These are phyloP conservation scores for Pseudogymnoascus sp. DNA, from an alignment of 2,329 filamentous ascomycete genomes.

Conservation along the genomic window DNA sequence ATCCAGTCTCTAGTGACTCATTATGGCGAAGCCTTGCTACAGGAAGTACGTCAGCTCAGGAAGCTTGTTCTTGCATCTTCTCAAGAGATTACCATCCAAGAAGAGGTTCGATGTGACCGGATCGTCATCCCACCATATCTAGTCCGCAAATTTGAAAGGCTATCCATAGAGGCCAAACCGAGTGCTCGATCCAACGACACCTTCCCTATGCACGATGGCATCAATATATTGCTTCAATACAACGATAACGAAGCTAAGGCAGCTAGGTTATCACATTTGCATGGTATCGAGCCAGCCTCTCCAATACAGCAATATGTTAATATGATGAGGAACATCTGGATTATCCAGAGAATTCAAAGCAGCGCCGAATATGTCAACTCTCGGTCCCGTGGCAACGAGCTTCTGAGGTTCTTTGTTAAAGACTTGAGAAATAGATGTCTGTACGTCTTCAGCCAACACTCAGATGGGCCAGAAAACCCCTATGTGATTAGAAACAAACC, in stretches of 20 bases:
- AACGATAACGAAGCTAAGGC: background rate
- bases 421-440: constrained; percentile 8
- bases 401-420: constrained; percentile 9
- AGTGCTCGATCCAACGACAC: background rate
- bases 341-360: constrained; percentile 7
- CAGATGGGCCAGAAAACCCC: background rate
- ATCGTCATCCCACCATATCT: constrained; percentile 9
- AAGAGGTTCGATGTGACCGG: constrained; percentile 5
- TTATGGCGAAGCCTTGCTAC: background rate
- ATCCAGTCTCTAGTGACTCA: background rate
- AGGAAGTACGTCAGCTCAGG: background rate
- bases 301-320: constrained; percentile 7
- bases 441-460: constrained; percentile 1
- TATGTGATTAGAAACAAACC: constrained; percentile 8
- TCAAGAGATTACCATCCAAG: background rate
- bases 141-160: constrained; percentile 6
- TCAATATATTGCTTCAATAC: constrained; percentile 9
- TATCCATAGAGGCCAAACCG: constrained; percentile 3
- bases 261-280: background rate
- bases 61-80: background rate
- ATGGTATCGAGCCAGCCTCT: background rate
- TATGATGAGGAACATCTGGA: constrained; percentile 11
- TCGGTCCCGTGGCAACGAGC: background rate
- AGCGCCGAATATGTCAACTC: constrained; percentile 8
- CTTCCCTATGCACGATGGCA: constrained; percentile 11